Conservation (phyloP, 2,329 filamentous ascomycete genomes). For the Pseudocercospora crystallina region DNA sequence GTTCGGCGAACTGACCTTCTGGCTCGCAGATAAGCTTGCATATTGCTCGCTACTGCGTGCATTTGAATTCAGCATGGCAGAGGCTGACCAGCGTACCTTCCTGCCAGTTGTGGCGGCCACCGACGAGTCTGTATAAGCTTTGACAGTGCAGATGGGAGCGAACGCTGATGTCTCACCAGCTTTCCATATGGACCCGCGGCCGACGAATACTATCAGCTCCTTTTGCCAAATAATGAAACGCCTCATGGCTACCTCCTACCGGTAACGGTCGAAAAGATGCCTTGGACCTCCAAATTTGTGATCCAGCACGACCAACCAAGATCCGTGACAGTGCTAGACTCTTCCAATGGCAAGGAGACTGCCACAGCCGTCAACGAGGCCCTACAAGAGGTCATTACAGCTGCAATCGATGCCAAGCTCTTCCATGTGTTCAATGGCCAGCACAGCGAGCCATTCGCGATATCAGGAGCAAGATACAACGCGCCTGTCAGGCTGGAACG, state of each 20-base stretch:
- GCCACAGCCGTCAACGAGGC: slow-evolving; percentile 58
- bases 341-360: slow-evolving; percentile 61
- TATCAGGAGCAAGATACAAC: slow-evolving; percentile 62
- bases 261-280: slow-evolving; percentile 58
- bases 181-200: slow-evolving; percentile 49
- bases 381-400: slow-evolving; percentile 63
- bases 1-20: no score
- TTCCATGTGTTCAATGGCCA: slow-evolving; percentile 75
- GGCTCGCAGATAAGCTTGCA: no score
- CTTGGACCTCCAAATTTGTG: slow-evolving; percentile 56
- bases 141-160: background rate
- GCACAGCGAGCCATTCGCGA: slow-evolving; percentile 75
- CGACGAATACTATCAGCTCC: slow-evolving; percentile 59
- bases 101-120: slow-evolving; percentile 12
- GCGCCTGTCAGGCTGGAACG: slow-evolving; percentile 73
- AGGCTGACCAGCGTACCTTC: background rate
- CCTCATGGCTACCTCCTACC: slow-evolving; percentile 60
- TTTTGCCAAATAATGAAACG: slow-evolving; percentile 64
- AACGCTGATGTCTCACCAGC: slow-evolving; percentile 1
- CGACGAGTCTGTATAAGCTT: slow-evolving; percentile 8
- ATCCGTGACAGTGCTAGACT: slow-evolving; percentile 34
- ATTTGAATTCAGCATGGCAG: background rate
- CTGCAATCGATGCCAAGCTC: slow-evolving; percentile 44
- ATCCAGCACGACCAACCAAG: slow-evolving; percentile 43
- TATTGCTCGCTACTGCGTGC: no score